phyloP scores from a whole-genome alignment of 352 stramenopile genomes.

The Blastocystis hominis region DNA sequence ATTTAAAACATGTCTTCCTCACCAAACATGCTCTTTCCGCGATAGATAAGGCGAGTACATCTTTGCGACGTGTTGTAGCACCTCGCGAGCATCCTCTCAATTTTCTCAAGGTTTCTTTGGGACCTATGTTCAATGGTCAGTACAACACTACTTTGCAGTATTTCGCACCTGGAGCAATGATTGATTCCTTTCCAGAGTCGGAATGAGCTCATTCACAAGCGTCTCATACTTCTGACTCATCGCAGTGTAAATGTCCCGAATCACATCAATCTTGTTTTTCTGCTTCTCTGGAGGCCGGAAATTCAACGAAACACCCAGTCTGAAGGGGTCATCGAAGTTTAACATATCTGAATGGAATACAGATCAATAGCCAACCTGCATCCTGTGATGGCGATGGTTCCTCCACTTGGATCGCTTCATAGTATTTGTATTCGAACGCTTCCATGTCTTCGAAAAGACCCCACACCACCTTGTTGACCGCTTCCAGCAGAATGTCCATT shows the following conservation, averaged over 20 bases:
- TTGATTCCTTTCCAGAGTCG: slow-evolving; percentile 17
- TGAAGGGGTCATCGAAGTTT: background rate
- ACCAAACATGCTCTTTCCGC: background rate
- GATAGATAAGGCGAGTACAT: slow-evolving; percentile 7
- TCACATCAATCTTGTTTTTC: background rate
- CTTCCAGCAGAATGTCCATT: background rate
- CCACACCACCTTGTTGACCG: slow-evolving; percentile 22
- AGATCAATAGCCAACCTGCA: background rate
- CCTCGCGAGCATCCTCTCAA: slow-evolving; percentile 14
- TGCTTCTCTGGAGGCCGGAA: background rate
- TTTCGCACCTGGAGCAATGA: background rate
- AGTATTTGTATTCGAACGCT: background rate
- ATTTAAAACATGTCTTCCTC: background rate
- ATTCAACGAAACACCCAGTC: background rate
- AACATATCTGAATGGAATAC: background rate
- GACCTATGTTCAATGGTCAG: background rate
- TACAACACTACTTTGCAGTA: slow-evolving; percentile 5
- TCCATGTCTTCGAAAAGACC: slow-evolving; percentile 20
- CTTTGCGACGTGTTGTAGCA: background rate
- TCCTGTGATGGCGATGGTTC: too few species aligned
- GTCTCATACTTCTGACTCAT: background rate
- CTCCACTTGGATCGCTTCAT: background rate
- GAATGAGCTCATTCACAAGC: slow-evolving; percentile 19
- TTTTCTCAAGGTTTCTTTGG: slow-evolving; percentile 12
- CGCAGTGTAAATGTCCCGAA: background rate